phyloP scores from a whole-genome alignment of 2,329 filamentous ascomycete species.

The Botryotinia calthae region DNA sequence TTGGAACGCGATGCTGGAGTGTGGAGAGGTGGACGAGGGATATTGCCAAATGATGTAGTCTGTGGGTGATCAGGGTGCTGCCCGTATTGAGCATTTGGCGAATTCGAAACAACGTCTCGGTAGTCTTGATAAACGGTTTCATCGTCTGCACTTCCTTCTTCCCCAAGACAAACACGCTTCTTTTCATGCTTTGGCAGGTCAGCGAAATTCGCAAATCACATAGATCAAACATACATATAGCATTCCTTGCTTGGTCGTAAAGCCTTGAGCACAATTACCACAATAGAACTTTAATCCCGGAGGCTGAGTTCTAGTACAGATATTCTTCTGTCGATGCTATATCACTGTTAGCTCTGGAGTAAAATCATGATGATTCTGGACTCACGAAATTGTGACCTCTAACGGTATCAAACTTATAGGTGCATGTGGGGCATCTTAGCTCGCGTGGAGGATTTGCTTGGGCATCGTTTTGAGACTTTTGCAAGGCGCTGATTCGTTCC shows the following conservation, averaged over 20 bases:
- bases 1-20: slow-evolving; percentile 19
- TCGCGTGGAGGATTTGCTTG: background rate
- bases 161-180: slow-evolving; percentile 19
- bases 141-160: slow-evolving; percentile 6
- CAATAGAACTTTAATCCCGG: slow-evolving; percentile 13
- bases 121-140: background rate
- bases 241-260: slow-evolving; percentile 27
- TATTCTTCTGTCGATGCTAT: slow-evolving; percentile 24
- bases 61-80: background rate
- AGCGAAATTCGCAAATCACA: background rate
- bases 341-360: background rate
- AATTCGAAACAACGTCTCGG: slow-evolving; percentile 12
- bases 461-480: slow-evolving; percentile 4
- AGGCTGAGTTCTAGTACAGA: slow-evolving; percentile 21
- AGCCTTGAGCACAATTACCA: slow-evolving; percentile 22
- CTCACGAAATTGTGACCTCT: slow-evolving; percentile 21
- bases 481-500: slow-evolving; percentile 17
- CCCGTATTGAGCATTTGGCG: background rate
- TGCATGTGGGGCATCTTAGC: slow-evolving; percentile 12
- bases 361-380: background rate
- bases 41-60: background rate
- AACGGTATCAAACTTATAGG: slow-evolving; percentile 11
- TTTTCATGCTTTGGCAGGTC: slow-evolving; percentile 16
- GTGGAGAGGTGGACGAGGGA: slow-evolving; percentile 24
- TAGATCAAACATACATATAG: slow-evolving; percentile 27